A percentile compares a stretch with the other conserved stretches of the same genome.
Evolutionary conservation across 176 grass and related monocot genomes (phyloP).

Genomic region (Oryza meridionalis): DNA sequence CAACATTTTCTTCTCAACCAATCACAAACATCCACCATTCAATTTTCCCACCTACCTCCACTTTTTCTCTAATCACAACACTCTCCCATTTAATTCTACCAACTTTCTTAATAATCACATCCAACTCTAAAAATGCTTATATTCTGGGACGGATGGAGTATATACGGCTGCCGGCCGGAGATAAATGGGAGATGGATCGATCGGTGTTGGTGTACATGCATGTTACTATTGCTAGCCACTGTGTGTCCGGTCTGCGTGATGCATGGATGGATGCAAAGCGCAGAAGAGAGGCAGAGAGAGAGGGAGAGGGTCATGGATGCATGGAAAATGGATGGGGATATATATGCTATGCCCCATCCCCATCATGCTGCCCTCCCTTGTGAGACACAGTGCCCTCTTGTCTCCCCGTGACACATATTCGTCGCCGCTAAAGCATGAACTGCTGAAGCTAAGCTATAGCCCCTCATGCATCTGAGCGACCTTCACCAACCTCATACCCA

Average conservation of each 20-base stretch:
- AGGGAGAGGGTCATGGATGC: background rate
- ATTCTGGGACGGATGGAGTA: too few relatives aligned
- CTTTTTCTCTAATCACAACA: too few relatives aligned
- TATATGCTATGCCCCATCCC: constrained; percentile 7
- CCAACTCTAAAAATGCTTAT: too few relatives aligned
- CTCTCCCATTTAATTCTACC: too few relatives aligned
- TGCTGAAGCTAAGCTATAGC: background rate
- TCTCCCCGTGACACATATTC: constrained; percentile 41
- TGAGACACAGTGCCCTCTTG: constrained; percentile 32
- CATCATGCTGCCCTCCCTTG: background rate
- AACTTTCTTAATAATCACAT: too few relatives aligned
- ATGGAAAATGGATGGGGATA: too few relatives aligned
- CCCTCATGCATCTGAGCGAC: too few relatives aligned
- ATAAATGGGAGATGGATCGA: background rate
- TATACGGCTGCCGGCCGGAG: too few relatives aligned
- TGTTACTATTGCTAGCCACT: background rate
- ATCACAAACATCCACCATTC: too few relatives aligned
- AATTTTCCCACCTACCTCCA: too few relatives aligned
- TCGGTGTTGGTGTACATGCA: background rate
- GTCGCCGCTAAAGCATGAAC: background rate
- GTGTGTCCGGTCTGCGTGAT: background rate
- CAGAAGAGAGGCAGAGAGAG: background rate
- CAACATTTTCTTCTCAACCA: too few relatives aligned
- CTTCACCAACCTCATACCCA: background rate
- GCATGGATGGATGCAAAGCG: background rate